A percentile compares a stretch with the other conserved stretches of the same genome.
These are phyloP conservation scores for Adansonia gregorii DNA, from an alignment of 441 rosid species.

Conservation along the genomic window DNA sequence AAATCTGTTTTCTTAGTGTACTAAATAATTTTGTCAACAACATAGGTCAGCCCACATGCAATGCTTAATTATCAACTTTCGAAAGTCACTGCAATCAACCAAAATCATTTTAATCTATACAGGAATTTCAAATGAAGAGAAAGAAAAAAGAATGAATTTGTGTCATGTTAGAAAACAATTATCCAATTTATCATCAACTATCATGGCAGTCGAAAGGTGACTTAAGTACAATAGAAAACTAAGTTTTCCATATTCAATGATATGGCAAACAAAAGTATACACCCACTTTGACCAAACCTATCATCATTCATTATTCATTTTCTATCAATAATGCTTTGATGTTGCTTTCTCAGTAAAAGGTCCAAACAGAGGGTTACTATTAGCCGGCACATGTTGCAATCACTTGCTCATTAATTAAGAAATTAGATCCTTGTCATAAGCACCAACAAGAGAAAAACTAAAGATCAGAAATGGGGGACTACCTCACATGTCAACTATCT, in stretches of 20 bases:
- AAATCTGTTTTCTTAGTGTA: conserved; percentile 33
- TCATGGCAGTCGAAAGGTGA: background rate
- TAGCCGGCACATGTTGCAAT: background rate
- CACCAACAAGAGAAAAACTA: conserved; percentile 9
- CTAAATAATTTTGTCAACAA: conserved; percentile 24
- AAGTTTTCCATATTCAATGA: conserved; percentile 13
- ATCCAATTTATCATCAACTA: background rate
- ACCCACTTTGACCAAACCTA: conserved; percentile 8
- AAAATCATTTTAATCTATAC: conserved; percentile 2
- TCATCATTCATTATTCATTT: conserved; percentile 10
- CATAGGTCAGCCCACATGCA: conserved; percentile 40
- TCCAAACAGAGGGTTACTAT: background rate
- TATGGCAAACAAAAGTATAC: background rate
- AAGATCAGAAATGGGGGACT: conserved; percentile 18
- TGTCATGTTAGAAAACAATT: background rate
- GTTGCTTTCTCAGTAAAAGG: conserved; percentile 1
- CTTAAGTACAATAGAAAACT: background rate
- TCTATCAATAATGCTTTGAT: background rate
- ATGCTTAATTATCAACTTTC: conserved; percentile 24
- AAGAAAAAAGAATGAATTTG: conserved; percentile 14
- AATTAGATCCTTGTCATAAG: conserved; percentile 17
- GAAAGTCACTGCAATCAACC: background rate
- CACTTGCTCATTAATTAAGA: background rate
- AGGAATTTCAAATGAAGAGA: conserved; percentile 15
- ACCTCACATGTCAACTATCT: conserved; percentile 22